Evolutionary conservation across 106 monocot genomes (phyloP).

Genomic region (Alisma plantagoaquatica): DNA sequence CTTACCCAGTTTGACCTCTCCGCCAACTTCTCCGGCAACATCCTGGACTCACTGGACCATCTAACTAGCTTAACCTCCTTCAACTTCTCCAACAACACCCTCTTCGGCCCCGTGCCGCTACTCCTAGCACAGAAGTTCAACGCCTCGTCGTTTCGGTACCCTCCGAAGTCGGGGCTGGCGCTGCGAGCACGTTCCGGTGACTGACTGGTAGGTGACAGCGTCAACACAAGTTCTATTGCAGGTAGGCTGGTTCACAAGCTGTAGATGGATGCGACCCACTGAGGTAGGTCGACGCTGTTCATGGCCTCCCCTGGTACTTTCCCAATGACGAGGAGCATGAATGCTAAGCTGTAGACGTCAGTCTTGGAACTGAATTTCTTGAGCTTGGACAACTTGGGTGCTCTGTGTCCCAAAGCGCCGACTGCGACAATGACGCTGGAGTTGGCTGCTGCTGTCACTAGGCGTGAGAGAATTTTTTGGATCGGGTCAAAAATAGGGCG

Average conservation of each 20-base stretch:
- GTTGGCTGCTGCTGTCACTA: constrained; percentile 69
- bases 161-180: too few relatives aligned
- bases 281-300: constrained; percentile 71
- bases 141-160: constrained; percentile 46
- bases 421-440: constrained; percentile 52
- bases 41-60: constrained; percentile 31
- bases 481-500: too few relatives aligned
- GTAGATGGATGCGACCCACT: constrained; percentile 84
- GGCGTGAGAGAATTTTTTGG: too few relatives aligned
- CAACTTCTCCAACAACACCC: constrained; percentile 64
- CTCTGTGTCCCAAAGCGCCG: constrained; percentile 64
- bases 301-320: constrained; percentile 65
- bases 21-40: constrained; percentile 42
- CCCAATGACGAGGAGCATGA: constrained; percentile 77
- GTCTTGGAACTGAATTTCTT: constrained; percentile 72
- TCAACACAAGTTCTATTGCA: too few relatives aligned
- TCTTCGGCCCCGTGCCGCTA: constrained; percentile 68
- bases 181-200: too few relatives aligned
- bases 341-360: constrained; percentile 76
- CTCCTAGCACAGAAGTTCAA: constrained; percentile 56
- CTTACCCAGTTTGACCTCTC: constrained; percentile 52
- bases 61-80: constrained; percentile 36
- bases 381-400: constrained; percentile 74
- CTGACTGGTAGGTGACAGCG: too few relatives aligned
- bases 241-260: too few relatives aligned